Base-by-base conservation (phyloP, 495 filamentous ascomycete species). In the Aspergillus affinis region DNA sequence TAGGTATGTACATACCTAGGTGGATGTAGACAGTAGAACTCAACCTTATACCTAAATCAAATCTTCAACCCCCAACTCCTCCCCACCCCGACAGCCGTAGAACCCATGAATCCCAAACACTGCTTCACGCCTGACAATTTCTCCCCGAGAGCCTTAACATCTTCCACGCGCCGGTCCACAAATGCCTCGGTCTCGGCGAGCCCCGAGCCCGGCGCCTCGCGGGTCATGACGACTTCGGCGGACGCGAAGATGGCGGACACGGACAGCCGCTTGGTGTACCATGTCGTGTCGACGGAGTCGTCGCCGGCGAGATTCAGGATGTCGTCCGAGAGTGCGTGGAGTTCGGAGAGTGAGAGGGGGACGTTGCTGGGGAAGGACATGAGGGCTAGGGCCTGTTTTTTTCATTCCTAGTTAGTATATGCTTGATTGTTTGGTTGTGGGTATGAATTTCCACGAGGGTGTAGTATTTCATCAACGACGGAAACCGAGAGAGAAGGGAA, bases 221-320 rank as follows among this genome's bases (percentile, higher is more conserved):
- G 88, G 17, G 92, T 98, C 93, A 97, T 96, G 73, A 92, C 92
- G 3, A 97, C 76, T 72, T 98, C 94, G 27, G 88, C 84, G 45
- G 86, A 88, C 23, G 91, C 89, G 69, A 98, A 98, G 63, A 97
- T 85, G 12, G 85, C 80, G 4, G 88, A 84, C 6, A 98, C 78
- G 2, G 84, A 85, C 6, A 88, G 84, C 6, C 94, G 86, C 71
- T 94, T 94, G 56, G 92, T 90, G 70, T 98, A 98, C 94, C 94
- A 98, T 12, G 82, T 83, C 0, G 85, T 81, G 68, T 97, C 93
- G 61, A 97, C 89, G 15, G 85, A 84, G 5, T 75, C 75, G 70
- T 97, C 95, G 47, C 91, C 91, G 0, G 95, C 85, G 3, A 97
- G 84, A 64, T 82, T 89, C 71, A 88, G 86, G 29, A 98, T 93